Conservation (phyloP, 164 flowering plant species). For the Sextonia rubra region DNA sequence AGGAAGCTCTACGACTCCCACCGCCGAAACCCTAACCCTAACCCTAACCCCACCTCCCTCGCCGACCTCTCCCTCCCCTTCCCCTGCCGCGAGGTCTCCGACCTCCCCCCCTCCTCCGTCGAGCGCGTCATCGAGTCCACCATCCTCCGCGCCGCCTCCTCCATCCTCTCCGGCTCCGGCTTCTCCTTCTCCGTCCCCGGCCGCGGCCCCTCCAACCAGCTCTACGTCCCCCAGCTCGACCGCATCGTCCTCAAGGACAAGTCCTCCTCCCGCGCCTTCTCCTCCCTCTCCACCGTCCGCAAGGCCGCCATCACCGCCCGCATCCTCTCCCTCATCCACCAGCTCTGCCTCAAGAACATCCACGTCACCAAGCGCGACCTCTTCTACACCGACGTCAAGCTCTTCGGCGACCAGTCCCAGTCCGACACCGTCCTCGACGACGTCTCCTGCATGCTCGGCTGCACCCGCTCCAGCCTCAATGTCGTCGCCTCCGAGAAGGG, state of each 20-base stretch:
- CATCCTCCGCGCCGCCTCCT: conserved; percentile 40
- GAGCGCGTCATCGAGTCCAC: conserved; percentile 54
- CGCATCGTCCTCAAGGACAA: conserved; percentile 90
- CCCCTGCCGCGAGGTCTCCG: conserved; percentile 83
- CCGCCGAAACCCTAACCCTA: conserved; percentile 17
- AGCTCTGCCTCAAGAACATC: conserved; percentile 63
- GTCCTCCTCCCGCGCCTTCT: conserved; percentile 59
- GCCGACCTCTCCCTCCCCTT: conserved; percentile 63
- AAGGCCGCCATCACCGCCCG: conserved; percentile 78
- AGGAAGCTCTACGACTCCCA: conserved; percentile 17
- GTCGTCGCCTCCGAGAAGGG: conserved; percentile 93
- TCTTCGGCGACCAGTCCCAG: conserved; percentile 87
- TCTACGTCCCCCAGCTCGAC: conserved; percentile 94
- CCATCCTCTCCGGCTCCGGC: conserved; percentile 75
- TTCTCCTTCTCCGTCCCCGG: conserved; percentile 81
- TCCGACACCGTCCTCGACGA: conserved; percentile 87
- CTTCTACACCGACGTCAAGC: conserved; percentile 94
- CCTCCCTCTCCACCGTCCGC: conserved; percentile 68
- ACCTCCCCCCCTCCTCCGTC: conserved; percentile 70
- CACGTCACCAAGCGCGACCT: conserved; percentile 96
- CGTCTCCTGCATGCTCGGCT: conserved; percentile 85
- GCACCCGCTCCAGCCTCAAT: conserved; percentile 88
- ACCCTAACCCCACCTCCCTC: conserved; percentile 53
- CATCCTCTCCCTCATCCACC: conserved; percentile 73
- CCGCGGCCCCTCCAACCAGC: conserved; percentile 79